phyloP scores from a whole-genome alignment of 805 yeast species.

The Candida fluviatilis region DNA sequence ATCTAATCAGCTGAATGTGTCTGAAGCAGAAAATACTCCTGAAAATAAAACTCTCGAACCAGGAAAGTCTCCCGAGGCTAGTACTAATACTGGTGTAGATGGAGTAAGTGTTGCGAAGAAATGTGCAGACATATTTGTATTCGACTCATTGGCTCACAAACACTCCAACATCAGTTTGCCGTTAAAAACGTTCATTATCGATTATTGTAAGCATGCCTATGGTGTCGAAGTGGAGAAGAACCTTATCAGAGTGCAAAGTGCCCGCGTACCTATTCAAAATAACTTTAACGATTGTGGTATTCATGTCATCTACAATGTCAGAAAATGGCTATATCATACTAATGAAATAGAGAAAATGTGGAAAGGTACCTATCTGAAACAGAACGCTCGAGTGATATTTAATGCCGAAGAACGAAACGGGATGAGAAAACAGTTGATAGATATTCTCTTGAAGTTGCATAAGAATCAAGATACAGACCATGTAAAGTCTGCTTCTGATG shows the following conservation, averaged over 20 bases:
- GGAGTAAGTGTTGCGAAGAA: conserved; percentile 2
- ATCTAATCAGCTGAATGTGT: conserved; percentile 1
- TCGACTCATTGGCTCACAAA: conserved; percentile 71
- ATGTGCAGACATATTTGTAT: conserved; percentile 45
- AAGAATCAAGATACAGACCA: conserved; percentile 10
- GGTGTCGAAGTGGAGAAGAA: conserved; percentile 41
- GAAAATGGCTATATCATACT: conserved; percentile 51
- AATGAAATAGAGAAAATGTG: conserved; percentile 46
- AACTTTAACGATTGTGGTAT: conserved; percentile 95
- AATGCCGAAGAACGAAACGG: conserved; percentile 24
- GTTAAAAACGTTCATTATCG: conserved; percentile 54
- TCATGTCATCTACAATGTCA: conserved; percentile 74
- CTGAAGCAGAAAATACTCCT: neutral
- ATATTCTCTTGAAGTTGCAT: conserved; percentile 20
- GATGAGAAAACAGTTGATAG: conserved; percentile 24
- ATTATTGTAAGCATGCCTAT: conserved; percentile 66
- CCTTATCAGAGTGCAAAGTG: conserved; percentile 45
- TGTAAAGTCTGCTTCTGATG: neutral
- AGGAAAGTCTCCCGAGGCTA: conserved; percentile 4
- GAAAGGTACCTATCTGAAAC: conserved; percentile 19
- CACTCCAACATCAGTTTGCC: conserved; percentile 52
- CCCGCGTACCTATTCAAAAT: conserved; percentile 74
- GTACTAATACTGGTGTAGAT: conserved; percentile 8
- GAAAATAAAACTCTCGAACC: conserved; percentile 8
- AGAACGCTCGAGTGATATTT: conserved; percentile 16